Percentiles rank a stretch among this genome's conserved stretches.
Conservation (phyloP, 768 basidiomycete species). For the Filobasidium floriforme region DNA sequence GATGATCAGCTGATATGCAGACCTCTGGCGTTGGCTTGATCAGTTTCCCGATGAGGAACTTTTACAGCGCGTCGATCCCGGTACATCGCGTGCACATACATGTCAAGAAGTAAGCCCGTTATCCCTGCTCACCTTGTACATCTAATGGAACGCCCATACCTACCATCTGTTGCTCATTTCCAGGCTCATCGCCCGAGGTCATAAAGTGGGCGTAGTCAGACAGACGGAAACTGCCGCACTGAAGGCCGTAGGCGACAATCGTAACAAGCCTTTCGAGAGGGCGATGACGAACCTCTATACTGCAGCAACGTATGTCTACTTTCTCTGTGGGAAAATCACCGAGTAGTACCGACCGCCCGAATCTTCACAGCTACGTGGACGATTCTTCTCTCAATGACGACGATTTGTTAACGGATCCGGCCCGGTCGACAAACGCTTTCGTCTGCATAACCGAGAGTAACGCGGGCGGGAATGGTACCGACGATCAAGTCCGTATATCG, state of each 20-base stretch:
- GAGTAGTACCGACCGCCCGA: background rate
- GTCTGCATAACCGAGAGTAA: constrained; percentile 63
- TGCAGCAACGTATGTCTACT: constrained; percentile 64
- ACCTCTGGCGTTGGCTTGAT: background rate
- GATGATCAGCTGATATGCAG: background rate
- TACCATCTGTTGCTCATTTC: background rate
- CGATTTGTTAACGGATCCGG: constrained; percentile 33
- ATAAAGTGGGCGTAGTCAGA: constrained; percentile 46
- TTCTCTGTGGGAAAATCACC: background rate
- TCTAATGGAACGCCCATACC: background rate
- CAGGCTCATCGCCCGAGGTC: constrained; percentile 42
- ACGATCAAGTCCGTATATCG: constrained; percentile 55
- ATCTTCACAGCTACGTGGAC: constrained; percentile 65
- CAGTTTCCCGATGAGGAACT: constrained; percentile 44
- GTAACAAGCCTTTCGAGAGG: constrained; percentile 45
- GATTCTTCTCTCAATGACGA: constrained; percentile 45
- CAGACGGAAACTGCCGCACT: constrained; percentile 46
- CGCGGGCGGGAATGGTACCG: constrained; percentile 47
- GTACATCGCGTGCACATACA: constrained; percentile 44
- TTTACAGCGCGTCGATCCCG: constrained; percentile 45
- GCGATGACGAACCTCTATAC: constrained; percentile 70
- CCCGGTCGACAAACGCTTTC: constrained; percentile 58
- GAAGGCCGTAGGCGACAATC: constrained; percentile 44
- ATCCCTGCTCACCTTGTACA: background rate
- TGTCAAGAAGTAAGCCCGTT: constrained; percentile 39